Evolutionary conservation across 768 basidiomycete species (phyloP).

Genomic region (Scleroderma bovista): DNA sequence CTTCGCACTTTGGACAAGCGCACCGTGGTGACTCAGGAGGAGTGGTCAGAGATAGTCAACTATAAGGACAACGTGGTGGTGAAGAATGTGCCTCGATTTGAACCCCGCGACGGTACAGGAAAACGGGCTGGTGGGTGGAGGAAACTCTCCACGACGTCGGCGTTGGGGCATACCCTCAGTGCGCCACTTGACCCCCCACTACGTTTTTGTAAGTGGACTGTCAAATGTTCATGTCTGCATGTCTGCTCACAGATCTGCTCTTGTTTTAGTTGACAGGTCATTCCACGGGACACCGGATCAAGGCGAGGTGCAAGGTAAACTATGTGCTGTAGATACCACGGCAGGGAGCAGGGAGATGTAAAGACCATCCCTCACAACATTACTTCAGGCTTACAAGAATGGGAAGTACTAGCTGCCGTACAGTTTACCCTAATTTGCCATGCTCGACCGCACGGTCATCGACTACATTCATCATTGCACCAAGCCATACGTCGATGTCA

Average conservation of each 20-base stretch:
- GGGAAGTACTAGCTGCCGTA: neutral
- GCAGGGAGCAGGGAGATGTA: neutral
- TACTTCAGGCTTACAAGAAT: neutral
- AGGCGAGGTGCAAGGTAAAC: neutral
- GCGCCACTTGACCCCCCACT: conserved; percentile 10
- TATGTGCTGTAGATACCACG: neutral
- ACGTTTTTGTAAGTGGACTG: conserved; percentile 21
- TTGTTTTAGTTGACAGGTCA: conserved; percentile 19
- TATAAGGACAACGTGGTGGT: conserved; percentile 27
- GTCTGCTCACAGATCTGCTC: neutral
- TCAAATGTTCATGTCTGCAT: conserved; percentile 2
- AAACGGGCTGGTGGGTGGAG: neutral
- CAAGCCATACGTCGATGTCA: conserved; percentile 68
- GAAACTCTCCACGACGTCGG: conserved; percentile 5
- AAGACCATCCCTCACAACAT: too few species aligned
- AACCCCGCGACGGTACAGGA: neutral
- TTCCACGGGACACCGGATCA: conserved; percentile 10
- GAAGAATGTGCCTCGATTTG: neutral
- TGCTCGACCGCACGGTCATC: conserved; percentile 49
- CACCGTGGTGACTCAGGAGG: conserved; percentile 33
- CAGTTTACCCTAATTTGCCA: conserved; percentile 35
- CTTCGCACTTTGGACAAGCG: conserved; percentile 31
- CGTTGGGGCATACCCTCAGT: neutral
- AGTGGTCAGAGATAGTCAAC: conserved; percentile 49
- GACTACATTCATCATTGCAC: conserved; percentile 79